Evolutionary conservation across 805 yeast genomes (phyloP).

Genomic region (Yamadazyma kitorensis): DNA sequence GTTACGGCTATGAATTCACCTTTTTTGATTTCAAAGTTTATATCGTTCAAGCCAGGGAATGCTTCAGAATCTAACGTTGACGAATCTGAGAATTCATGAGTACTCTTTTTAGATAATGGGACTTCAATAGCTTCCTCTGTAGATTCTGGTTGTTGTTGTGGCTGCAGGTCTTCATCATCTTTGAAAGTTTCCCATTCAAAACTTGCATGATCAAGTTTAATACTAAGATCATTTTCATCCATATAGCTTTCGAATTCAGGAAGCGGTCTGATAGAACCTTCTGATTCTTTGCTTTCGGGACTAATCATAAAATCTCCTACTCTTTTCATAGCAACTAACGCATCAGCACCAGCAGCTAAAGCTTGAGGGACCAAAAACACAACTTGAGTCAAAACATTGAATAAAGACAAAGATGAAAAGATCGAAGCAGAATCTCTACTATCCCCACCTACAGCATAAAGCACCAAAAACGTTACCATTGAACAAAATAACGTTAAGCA

Average conservation of each 20-base stretch:
- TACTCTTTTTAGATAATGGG: conserved; percentile 17
- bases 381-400: conserved; percentile 59
- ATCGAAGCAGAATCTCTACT: conserved; percentile 53
- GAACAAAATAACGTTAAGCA: conserved; percentile 71
- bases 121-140: conserved; percentile 21
- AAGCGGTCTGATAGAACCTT: conserved; percentile 24
- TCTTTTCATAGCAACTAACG: conserved; percentile 57
- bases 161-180: conserved; percentile 6
- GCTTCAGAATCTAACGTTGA: background rate
- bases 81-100: no score
- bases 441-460: conserved; percentile 26
- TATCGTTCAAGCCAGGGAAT: conserved; percentile 6
- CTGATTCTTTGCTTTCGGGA: conserved; percentile 26
- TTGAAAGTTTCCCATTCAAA: conserved; percentile 29
- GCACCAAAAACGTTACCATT: conserved; percentile 46
- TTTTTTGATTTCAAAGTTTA: conserved; percentile 22
- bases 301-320: conserved; percentile 51
- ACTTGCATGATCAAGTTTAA: conserved; percentile 20
- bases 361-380: conserved; percentile 70
- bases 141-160: conserved; percentile 1
- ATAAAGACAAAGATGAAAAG: conserved; percentile 68
- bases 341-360: conserved; percentile 65
- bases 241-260: conserved; percentile 20
- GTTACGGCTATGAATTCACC: conserved; percentile 36
- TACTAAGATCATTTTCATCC: conserved; percentile 18